These are phyloP conservation scores for Mycosphaerelloides madeirae DNA, from an alignment of 2,329 filamentous ascomycete genomes.

Conservation along the genomic window DNA sequence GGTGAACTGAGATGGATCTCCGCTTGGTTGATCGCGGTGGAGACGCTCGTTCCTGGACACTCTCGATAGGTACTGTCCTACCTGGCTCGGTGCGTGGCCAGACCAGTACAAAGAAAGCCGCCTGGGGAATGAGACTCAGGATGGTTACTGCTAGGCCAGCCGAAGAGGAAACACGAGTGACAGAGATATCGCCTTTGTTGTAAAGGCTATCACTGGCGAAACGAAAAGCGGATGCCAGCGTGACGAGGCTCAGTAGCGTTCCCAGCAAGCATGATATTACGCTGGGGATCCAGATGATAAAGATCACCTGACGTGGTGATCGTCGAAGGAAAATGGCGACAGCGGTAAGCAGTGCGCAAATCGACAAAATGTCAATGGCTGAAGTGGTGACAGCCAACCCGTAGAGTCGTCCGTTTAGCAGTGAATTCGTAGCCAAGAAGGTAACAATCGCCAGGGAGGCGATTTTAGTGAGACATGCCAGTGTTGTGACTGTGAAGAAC, in stretches of 20 bases:
- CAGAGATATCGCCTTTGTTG: not conserved
- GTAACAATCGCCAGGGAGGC: slow-evolving; percentile 18
- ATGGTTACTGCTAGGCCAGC: slow-evolving; percentile 27
- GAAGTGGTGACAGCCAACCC: slow-evolving; percentile 18
- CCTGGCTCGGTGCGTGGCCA: slow-evolving; percentile 10
- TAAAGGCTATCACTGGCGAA: not conserved
- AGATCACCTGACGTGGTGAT: slow-evolving; percentile 7
- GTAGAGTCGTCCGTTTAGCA: slow-evolving; percentile 8
- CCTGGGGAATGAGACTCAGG: slow-evolving; percentile 23
- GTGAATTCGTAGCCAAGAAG: slow-evolving; percentile 15
- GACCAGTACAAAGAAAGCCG: slow-evolving; percentile 23
- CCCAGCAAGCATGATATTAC: slow-evolving; percentile 9
- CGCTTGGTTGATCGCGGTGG: slow-evolving; percentile 13
- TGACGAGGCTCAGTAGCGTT: slow-evolving; percentile 14
- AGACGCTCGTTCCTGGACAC: slow-evolving; percentile 7
- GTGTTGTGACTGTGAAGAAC: slow-evolving; percentile 12
- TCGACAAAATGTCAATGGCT: slow-evolving; percentile 19
- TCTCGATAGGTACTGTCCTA: slow-evolving; percentile 1
- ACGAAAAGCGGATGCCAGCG: slow-evolving; percentile 6
- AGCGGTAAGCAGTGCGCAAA: slow-evolving; percentile 15
- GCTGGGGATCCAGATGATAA: slow-evolving; percentile 13
- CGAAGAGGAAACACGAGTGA: slow-evolving; percentile 12
- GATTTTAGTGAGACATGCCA: slow-evolving; percentile 18
- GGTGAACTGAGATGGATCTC: slow-evolving; percentile 19
- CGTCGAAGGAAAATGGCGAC: slow-evolving; percentile 15